Evolutionary conservation across 768 basidiomycete species (phyloP).

Genomic region (Heimioporus sp.): DNA sequence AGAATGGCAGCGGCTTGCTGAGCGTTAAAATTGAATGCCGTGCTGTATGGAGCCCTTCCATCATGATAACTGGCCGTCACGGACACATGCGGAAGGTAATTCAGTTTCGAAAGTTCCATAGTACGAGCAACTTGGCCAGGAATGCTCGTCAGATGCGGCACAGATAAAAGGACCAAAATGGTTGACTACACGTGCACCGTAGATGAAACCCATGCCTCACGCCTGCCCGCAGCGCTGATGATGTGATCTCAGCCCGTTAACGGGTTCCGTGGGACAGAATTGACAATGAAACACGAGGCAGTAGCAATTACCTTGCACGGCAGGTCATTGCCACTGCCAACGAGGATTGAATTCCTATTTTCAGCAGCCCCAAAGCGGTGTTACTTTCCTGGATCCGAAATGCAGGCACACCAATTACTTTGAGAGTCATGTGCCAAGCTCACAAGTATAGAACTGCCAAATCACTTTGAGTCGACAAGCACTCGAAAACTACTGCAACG

Average conservation of each 20-base stretch:
- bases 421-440: neutral
- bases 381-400: slow-evolving; percentile 15
- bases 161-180: neutral
- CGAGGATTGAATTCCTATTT: slow-evolving; percentile 3
- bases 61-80: slow-evolving; percentile 1
- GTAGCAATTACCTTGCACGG: slow-evolving; percentile 7
- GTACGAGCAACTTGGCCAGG: too few relatives aligned
- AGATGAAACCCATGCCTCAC: slow-evolving; percentile 17
- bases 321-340: slow-evolving; percentile 9
- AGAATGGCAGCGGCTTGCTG: slow-evolving; percentile 14
- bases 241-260: slow-evolving; percentile 11
- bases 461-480: too few relatives aligned
- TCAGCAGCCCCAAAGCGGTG: neutral
- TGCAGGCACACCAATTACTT: neutral
- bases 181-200: slow-evolving; percentile 19
- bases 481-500: too few relatives aligned
- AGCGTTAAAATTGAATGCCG: neutral
- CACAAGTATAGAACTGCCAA: slow-evolving; percentile 1
- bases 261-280: slow-evolving; percentile 15
- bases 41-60: slow-evolving; percentile 14
- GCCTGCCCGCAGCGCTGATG: slow-evolving; percentile 11
- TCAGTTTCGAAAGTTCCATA: too few relatives aligned
- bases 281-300: slow-evolving; percentile 30
- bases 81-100: slow-evolving; percentile 1
- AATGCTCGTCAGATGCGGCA: too few relatives aligned